Conservation (phyloP, 2,329 filamentous ascomycete species). For the Fusarium subtropicale region DNA sequence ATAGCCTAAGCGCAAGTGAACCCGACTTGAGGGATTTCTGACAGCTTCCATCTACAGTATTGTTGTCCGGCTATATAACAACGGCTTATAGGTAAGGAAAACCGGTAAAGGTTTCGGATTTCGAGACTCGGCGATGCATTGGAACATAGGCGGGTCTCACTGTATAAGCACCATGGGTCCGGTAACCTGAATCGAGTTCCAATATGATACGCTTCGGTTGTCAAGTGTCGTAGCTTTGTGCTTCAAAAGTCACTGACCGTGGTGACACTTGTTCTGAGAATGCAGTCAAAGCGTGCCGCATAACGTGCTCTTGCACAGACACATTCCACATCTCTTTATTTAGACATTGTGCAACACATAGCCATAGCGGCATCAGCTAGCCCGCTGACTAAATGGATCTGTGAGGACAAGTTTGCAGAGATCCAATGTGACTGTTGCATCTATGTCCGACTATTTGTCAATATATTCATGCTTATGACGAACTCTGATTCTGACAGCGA, state of each 20-base stretch:
- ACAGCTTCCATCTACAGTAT: neutral
- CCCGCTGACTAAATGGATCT: conserved; percentile 13
- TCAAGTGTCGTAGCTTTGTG: conserved; percentile 1
- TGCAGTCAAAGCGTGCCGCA: conserved; percentile 12
- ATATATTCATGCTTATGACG: neutral
- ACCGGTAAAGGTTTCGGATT: neutral
- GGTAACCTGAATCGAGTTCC: conserved; percentile 1
- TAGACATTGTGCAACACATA: conserved; percentile 21
- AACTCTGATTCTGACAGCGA: neutral
- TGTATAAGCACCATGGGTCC: conserved; percentile 7
- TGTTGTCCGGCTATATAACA: neutral
- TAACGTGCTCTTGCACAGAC: conserved; percentile 18
- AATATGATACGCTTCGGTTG: conserved; percentile 9
- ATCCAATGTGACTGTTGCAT: conserved; percentile 30
- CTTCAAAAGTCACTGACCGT: neutral
- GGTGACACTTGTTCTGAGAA: conserved; percentile 5
- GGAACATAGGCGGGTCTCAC: conserved; percentile 8
- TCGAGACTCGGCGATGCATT: conserved; percentile 1
- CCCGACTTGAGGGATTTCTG: neutral
- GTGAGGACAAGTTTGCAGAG: conserved; percentile 3
- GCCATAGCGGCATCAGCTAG: conserved; percentile 6
- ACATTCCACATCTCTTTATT: conserved; percentile 9
- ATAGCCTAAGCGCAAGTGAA: neutral
- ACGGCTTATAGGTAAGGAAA: conserved; percentile 2
- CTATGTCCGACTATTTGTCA: neutral